Conservation (phyloP, 306 rosid genomes). For the Corylus americana region DNA sequence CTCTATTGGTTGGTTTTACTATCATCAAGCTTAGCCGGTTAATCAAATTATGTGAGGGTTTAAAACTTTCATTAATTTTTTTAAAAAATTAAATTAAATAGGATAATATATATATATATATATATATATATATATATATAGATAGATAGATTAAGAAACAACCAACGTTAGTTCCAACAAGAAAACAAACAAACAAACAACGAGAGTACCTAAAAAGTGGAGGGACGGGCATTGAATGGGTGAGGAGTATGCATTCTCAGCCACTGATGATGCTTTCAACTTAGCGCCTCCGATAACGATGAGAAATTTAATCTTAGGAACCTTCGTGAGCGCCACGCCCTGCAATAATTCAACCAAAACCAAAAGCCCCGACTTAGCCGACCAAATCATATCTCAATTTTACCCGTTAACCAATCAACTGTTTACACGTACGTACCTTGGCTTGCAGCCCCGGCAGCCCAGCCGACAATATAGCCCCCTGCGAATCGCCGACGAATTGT, state of each 20-base stretch:
- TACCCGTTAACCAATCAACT: not conserved
- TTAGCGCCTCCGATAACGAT: conserved; percentile 84
- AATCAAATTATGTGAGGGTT: too few species aligned
- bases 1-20: too few species aligned
- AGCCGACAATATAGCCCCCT: conserved; percentile 83
- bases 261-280: conserved; percentile 41
- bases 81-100: too few species aligned
- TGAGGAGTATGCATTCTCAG: conserved; percentile 60
- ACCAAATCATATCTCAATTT: not conserved
- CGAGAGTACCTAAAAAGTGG: conserved; percentile 71
- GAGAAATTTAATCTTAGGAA: conserved; percentile 64
- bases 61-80: too few species aligned
- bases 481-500: not conserved
- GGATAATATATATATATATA: too few species aligned
- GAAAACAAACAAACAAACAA: too few species aligned
- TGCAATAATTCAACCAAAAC: conserved; percentile 15
- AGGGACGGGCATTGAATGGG: conserved; percentile 63
- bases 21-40: too few species aligned
- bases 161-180: too few species aligned
- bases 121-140: too few species aligned
- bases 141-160: not conserved
- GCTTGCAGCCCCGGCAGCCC: conserved; percentile 74
- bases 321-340: conserved; percentile 76
- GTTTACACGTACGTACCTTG: conserved; percentile 43
- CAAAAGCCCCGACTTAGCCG: not conserved